These are phyloP conservation scores for Podospora conica DNA, from an alignment of 495 filamentous ascomycete species.

Conservation along the genomic window DNA sequence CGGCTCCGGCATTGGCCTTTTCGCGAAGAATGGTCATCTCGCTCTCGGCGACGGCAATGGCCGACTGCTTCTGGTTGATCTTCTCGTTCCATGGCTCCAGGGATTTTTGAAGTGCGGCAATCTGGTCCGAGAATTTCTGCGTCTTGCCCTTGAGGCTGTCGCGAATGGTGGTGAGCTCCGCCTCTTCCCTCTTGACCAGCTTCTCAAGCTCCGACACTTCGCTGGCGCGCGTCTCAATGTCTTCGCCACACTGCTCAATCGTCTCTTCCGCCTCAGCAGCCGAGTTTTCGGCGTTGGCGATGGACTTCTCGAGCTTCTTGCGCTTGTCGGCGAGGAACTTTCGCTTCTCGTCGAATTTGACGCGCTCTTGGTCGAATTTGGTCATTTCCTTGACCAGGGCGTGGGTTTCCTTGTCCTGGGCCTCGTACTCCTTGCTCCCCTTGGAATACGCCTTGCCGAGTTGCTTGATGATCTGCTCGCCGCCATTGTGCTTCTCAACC, in stretches of 20 bases:
- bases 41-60: constrained; percentile 88
- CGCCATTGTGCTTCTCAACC: constrained; percentile 85
- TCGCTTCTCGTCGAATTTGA: constrained; percentile 96
- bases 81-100: constrained; percentile 95
- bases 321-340: constrained; percentile 86
- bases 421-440: constrained; percentile 72
- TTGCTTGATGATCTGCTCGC: constrained; percentile 83
- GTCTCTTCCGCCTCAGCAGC: constrained; percentile 69
- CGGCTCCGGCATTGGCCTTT: constrained; percentile 76
- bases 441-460: constrained; percentile 80
- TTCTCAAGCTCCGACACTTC: constrained; percentile 70
- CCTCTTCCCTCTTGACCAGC: constrained; percentile 69
- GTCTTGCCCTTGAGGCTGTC: constrained; percentile 91
- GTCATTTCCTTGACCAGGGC: constrained; percentile 79
- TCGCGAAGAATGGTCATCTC: constrained; percentile 88
- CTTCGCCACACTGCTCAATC: constrained; percentile 66
- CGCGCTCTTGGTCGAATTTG: constrained; percentile 88
- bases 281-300: constrained; percentile 56
- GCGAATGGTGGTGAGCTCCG: constrained; percentile 70
- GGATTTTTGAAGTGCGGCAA: constrained; percentile 84
- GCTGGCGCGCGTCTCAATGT: constrained; percentile 65
- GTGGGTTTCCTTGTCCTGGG: constrained; percentile 75
- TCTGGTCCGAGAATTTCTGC: constrained; percentile 86
- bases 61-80: constrained; percentile 90
- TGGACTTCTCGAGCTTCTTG: constrained; percentile 90